phyloP scores from a whole-genome alignment of 441 rosid genomes.

The Arabidopsis hybrid region DNA sequence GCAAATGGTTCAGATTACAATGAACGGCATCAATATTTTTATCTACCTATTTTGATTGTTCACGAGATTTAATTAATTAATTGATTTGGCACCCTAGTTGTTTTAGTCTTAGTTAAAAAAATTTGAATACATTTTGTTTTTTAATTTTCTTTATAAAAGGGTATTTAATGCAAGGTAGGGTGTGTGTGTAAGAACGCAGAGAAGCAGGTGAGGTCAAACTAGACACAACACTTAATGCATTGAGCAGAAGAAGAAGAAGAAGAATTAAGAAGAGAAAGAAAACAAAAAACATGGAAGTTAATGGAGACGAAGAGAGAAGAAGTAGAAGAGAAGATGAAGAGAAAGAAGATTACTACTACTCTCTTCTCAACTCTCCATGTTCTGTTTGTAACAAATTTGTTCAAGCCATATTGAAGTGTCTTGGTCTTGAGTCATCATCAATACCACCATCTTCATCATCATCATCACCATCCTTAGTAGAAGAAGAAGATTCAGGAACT shows the following conservation, averaged over 20 bases:
- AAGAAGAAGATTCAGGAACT: conserved; percentile 30
- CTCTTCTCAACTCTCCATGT: conserved; percentile 45
- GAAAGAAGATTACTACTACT: conserved; percentile 19
- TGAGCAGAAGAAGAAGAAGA: conserved; percentile 32
- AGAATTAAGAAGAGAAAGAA: conserved; percentile 7
- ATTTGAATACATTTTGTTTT: not conserved
- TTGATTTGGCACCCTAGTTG: not conserved
- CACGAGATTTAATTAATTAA: not conserved
- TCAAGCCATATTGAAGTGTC: conserved; percentile 41
- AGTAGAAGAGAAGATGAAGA: conserved; percentile 37
- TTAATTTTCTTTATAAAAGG: not conserved
- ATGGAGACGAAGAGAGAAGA: conserved; percentile 39
- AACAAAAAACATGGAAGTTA: conserved; percentile 30
- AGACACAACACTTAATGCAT: conserved; percentile 39
- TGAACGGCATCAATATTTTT: not conserved
- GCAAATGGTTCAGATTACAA: not conserved
- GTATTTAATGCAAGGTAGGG: conserved; percentile 44
- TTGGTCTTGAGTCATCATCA: conserved; percentile 41
- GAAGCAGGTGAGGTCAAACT: conserved; percentile 43
- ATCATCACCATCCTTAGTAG: not conserved
- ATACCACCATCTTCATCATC: conserved; percentile 14
- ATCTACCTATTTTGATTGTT: not conserved
- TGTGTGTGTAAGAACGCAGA: conserved; percentile 38
- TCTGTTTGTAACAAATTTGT: conserved; percentile 33
- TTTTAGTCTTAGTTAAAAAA: not conserved